Base-by-base conservation (phyloP, 495 filamentous ascomycete genomes). In the Penicillium parvum region DNA sequence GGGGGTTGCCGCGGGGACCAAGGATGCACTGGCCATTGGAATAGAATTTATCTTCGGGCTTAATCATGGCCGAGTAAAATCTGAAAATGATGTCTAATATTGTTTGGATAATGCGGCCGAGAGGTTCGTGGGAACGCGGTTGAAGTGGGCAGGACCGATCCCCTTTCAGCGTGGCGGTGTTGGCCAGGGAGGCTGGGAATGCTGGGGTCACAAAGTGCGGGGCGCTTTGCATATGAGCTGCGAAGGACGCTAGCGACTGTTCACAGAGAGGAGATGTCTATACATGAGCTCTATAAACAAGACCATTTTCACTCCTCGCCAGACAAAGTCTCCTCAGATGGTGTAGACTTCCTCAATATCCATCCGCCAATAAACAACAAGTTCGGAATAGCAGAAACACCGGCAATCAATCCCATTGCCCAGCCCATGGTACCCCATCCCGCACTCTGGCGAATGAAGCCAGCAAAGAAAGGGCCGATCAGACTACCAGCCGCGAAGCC, bases 351-450 rank as follows among this genome's bases (percentile, higher is more conserved):
- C 18, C 17, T 43, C 18, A 55, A 14, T 10, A 61, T 61, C 54
- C 51, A 61, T 4, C 57, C 57, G 8, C 57, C 57, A 14, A 61
- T 8, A 10, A 61, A 45, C 9, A 61, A 17, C 11, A 61, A 14
- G 1, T 32, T 26, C 8, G 57, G 57, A 10, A 61, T 11, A 3
- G 51, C 46, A 30, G 57, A 52, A 6, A 61, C 42, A 2, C 53
- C 63, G n/a, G 43, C 39, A 18, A 67, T 52, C 5, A 69, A 18
- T 0, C 53, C 80, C 46, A 84, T 60, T 5, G 65, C 70, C 74
- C 75, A 81, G 5, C 69, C 66, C 71, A 82, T 72, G 0, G 75
- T 78, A 0, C 68, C 71, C 83, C 83, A 88, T 7, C 82, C 83
- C 26, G 71, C 72, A 10, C 59, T 55, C 11, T 76, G 68, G 7